Percentiles rank a stretch among this genome's conserved stretches.
These are phyloP conservation scores for Hibiscus tridactylites DNA, from an alignment of 345 rosid genomes.

Conservation along the genomic window DNA sequence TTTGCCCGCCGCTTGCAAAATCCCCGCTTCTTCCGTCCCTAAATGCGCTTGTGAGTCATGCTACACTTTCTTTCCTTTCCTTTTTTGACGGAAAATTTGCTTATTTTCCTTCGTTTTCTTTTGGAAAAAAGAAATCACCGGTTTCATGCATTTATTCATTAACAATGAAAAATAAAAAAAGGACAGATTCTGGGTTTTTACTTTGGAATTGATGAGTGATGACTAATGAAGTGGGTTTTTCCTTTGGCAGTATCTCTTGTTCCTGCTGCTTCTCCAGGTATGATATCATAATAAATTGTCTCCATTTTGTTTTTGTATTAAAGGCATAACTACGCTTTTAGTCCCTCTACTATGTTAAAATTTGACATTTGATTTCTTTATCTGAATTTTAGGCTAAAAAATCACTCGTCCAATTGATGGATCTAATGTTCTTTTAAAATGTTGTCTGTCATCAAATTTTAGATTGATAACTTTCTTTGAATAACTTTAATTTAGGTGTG, in stretches of 20 bases:
- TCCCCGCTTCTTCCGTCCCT: constrained; percentile 59
- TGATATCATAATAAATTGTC: background rate
- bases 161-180: background rate
- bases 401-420: too few species aligned
- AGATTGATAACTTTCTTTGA: too few species aligned
- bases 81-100: too few species aligned
- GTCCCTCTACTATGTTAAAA: background rate
- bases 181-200: background rate
- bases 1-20: constrained; percentile 68
- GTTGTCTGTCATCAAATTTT: too few species aligned
- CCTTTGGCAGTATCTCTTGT: constrained; percentile 35
- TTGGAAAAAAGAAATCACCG: background rate
- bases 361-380: background rate
- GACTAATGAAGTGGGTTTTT: background rate
- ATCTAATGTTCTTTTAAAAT: too few species aligned
- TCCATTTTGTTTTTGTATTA: background rate
- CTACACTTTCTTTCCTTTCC: background rate
- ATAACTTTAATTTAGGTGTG: constrained; percentile 6
- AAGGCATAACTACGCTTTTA: background rate
- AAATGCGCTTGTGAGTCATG: constrained; percentile 51
- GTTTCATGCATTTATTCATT: background rate
- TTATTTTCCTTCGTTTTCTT: too few species aligned
- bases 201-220: background rate
- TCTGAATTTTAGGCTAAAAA: too few species aligned
- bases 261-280: constrained; percentile 43